Evolutionary conservation across 2,329 filamentous ascomycete genomes (phyloP), one percentile per base, ranked within the genome.

Genomic region (Fusarium sacchari): DNA sequence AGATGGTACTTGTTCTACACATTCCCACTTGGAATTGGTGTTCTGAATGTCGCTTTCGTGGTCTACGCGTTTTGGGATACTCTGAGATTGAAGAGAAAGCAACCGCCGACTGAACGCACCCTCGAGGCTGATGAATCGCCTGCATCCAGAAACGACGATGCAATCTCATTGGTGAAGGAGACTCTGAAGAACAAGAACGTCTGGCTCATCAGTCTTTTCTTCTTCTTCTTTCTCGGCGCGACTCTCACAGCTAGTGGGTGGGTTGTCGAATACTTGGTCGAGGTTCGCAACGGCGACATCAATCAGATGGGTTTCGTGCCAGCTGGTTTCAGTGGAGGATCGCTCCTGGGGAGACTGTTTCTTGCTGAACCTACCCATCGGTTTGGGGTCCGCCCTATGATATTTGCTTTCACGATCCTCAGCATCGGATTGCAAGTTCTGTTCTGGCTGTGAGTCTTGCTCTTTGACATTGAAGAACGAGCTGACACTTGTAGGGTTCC

Each of bases 221-320:
- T 89, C 81, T 92, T 92, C 80, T 91, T 91, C 78, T 88, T 88
- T 58, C 82, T 92, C 0, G 90, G 90, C 0, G 86, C 85, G 0
- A 78, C 77, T 3, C 85, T 90, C 5, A 92, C 90, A 0, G 86
- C 88, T 0, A 79, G 82, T 67, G 89, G 90, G 3, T 92, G 90
- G 90, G 86, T 92, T 0, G 90, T 92, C 5, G 89, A 91, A 71
- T 92, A 90, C 62, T 84, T 92, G 7, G 87, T 91, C 12, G 84
- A 85, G 6, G 88, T 89, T n/a, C 87, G 90, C 0, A 81, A 87
- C 6, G 90, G 89, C 1, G 82, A 88, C 4, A 80, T 92, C 1
- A 83, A 86, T 0, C 82, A 86, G 24, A 88, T 91, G 79, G 90
- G 90, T 1, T 92, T 92, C 58, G 87, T 92, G 0, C 87, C 89